phyloP scores from a whole-genome alignment of 1,284 basidiomycete genomes.

The Pyrrhoderma lamaoense region DNA sequence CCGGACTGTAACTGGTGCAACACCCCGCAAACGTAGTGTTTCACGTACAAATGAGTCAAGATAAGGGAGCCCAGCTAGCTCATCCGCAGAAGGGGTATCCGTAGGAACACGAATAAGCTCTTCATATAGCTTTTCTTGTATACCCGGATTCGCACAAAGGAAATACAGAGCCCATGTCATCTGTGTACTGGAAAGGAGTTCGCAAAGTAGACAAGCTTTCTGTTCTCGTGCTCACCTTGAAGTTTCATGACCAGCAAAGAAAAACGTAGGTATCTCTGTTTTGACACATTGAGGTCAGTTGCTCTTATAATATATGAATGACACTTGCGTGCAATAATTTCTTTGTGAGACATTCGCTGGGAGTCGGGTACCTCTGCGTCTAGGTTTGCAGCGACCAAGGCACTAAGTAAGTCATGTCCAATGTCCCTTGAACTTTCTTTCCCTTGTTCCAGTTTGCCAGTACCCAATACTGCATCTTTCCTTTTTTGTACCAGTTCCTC shows the following conservation, averaged over 20 bases:
- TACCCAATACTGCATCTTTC: conserved; percentile 30
- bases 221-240: conserved; percentile 33
- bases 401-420: conserved; percentile 27
- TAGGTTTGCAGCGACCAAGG: conserved; percentile 42
- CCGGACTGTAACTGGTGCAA: conserved; percentile 20
- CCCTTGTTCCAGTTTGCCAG: conserved; percentile 24
- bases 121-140: conserved; percentile 38
- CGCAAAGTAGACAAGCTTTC: background rate
- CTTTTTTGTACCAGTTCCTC: conserved; percentile 39
- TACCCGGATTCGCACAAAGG: conserved; percentile 32
- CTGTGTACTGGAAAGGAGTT: conserved; percentile 25
- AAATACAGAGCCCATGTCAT: conserved; percentile 42
- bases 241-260: conserved; percentile 30
- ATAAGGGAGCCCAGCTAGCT: conserved; percentile 28
- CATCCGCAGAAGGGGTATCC: conserved; percentile 26
- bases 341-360: conserved; percentile 44
- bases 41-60: conserved; percentile 30
- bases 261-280: conserved; percentile 40
- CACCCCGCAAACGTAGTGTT: conserved; percentile 22
- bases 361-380: conserved; percentile 34
- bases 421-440: conserved; percentile 25
- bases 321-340: conserved; percentile 48
- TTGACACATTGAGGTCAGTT: background rate
- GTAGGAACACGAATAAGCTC: conserved; percentile 28
- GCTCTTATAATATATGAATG: background rate